A percentile compares a stretch with the other conserved stretches of the same genome.
Evolutionary conservation across 768 basidiomycete genomes (phyloP).

Genomic region (Lactarius sanguifluus): DNA sequence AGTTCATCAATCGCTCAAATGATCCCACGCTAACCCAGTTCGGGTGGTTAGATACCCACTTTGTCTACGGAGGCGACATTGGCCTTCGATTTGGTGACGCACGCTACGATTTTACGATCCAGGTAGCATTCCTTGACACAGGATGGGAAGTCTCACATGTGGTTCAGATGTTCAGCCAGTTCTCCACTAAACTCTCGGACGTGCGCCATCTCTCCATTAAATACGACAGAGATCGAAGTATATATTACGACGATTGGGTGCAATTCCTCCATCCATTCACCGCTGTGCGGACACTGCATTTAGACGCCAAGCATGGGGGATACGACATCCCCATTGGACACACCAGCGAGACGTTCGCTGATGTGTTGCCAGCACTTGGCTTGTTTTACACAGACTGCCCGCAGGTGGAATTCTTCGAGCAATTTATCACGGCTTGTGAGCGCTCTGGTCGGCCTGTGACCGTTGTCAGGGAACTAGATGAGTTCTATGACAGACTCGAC

Average conservation of each 20-base stretch:
- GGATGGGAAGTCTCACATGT: neutral
- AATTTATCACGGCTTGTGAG: neutral
- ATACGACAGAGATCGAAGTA: no score
- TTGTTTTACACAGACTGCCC: neutral
- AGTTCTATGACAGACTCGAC: no score
- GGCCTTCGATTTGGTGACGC: rapidly evolving
- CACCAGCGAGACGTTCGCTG: neutral
- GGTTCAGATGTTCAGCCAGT: neutral
- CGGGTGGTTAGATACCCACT: neutral
- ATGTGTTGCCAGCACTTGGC: neutral
- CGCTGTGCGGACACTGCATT: no score
- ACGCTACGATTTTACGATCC: neutral
- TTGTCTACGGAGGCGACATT: rapidly evolving
- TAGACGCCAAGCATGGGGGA: no score
- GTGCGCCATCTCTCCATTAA: neutral
- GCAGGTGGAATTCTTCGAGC: neutral
- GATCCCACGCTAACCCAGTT: neutral
- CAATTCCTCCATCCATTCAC: neutral
- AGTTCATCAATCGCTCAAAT: neutral
- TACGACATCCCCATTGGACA: no score
- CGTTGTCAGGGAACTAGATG: neutral
- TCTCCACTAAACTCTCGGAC: neutral
- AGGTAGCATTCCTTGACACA: no score
- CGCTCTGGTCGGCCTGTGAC: neutral
- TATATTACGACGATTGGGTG: neutral